phyloP scores from a whole-genome alignment of 2,329 filamentous ascomycete genomes.

The Chaetomiaceae sp. region DNA sequence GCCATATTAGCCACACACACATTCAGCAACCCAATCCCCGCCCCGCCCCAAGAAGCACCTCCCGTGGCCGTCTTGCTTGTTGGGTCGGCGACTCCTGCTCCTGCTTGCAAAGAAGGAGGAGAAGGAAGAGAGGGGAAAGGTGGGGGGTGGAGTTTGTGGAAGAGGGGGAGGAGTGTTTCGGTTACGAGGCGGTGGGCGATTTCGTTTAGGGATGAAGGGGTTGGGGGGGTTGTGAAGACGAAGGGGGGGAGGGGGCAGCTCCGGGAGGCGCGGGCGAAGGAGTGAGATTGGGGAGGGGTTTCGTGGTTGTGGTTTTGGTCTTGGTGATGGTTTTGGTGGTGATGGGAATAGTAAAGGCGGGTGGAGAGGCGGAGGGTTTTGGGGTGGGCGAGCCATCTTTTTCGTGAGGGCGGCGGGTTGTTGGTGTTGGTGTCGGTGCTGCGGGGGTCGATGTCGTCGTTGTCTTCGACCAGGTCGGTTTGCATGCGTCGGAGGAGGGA shows the following conservation, averaged over 20 bases:
- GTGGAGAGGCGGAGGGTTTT: constrained; percentile 78
- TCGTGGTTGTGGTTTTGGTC: too few species aligned
- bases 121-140: background rate
- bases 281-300: constrained; percentile 46
- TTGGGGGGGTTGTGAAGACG: constrained; percentile 51
- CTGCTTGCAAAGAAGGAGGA: background rate
- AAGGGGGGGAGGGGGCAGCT: constrained; percentile 70
- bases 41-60: constrained; percentile 37
- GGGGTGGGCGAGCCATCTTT: constrained; percentile 71
- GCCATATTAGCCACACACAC: constrained; percentile 84
- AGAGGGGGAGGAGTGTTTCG: constrained; percentile 65
- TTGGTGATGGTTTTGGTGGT: constrained; percentile 21
- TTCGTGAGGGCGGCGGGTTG: too few species aligned
- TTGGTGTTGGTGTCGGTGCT: too few species aligned
- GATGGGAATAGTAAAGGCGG: constrained; percentile 43
- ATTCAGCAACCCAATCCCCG: constrained; percentile 81
- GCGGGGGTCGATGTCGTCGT: too few species aligned
- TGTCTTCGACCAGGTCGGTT: constrained; percentile 64
- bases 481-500: constrained; percentile 77
- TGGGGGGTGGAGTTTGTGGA: constrained; percentile 61
- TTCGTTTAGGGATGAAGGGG: constrained; percentile 43
- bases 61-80: constrained; percentile 24
- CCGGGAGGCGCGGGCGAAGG: constrained; percentile 67
- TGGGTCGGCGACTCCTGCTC: too few species aligned
- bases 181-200: constrained; percentile 65